These are phyloP conservation scores for Phytophthora tubulina DNA, from an alignment of 352 stramenopile genomes.

Conservation along the genomic window DNA sequence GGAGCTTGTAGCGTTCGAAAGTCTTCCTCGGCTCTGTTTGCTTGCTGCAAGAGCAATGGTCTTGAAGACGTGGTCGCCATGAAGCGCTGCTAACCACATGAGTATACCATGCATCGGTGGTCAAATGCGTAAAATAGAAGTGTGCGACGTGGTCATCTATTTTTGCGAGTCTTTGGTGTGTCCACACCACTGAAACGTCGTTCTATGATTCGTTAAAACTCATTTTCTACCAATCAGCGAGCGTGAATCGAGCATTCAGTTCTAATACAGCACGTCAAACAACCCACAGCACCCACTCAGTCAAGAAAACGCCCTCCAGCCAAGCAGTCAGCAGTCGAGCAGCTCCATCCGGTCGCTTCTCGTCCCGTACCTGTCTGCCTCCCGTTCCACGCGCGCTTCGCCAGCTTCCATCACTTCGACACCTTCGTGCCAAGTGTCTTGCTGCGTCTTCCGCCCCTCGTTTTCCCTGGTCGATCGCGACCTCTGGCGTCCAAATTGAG, in stretches of 20 bases:
- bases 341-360: slow-evolving; percentile 10
- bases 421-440: slow-evolving; percentile 10
- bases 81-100: too few relatives aligned
- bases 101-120: too few relatives aligned
- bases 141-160: background rate
- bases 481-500: slow-evolving; percentile 34
- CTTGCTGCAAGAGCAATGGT: background rate
- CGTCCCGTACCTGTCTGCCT: background rate
- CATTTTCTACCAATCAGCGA: too few relatives aligned
- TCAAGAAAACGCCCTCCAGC: slow-evolving; percentile 46
- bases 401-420: slow-evolving; percentile 1
- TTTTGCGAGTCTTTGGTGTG: background rate
- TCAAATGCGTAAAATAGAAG: too few relatives aligned
- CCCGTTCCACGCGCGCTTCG: background rate
- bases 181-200: background rate
- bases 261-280: too few relatives aligned
- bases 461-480: slow-evolving; percentile 26
- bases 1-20: background rate
- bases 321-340: slow-evolving; percentile 32
- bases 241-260: too few relatives aligned
- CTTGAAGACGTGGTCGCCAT: too few relatives aligned
- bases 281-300: slow-evolving; percentile 4
- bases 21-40: background rate
- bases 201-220: too few relatives aligned
- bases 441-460: background rate